Base-by-base conservation (phyloP, 2,329 filamentous ascomycete species). In the Magnaporthiopsis rhizophila region DNA sequence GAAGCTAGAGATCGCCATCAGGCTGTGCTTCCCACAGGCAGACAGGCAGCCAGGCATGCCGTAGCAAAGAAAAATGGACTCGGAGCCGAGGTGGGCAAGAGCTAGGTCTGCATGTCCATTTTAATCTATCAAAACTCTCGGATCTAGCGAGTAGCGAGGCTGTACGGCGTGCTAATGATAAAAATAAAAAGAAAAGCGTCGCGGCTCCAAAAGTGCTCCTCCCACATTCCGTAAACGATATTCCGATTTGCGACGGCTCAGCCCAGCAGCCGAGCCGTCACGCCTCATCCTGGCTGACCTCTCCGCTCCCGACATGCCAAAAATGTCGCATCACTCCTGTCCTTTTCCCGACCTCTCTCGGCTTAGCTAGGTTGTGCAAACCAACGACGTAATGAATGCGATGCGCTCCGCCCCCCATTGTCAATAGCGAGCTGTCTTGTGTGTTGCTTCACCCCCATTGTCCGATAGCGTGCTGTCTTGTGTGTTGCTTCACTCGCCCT, bases 401-500 rank as follows among this genome's bases (percentile, higher is more conserved):
- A 5, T 45, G 38, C 13, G 13, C 38, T 45, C 38, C 38, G 4
- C 38, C 32, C 34, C 8, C 34, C 34, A 2, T 12, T 8, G 26
- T 34, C 34, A 34, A 34, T 34, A 11, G 34, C 34, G 34, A 11
- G 1, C 11, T 15, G 9, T 15, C 11, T 45, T 18, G 5, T 15
- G 15, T 18, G 13, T 45, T 18, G 24, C 21, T 21, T 50, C 79
- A 87, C 74, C 34, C 8, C 34, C 34, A 2, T 12, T 8, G 26
- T 34, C 34, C 36, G 11, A 34, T 34, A 11, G 34, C 34, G 34
- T 11, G 1, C 11, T 15, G 9, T 15, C 11, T 45, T 18, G 5
- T 15, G 15, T 18, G 13, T 45, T 18, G 24, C 21, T 21, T 50
- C 79, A 87, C 74, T 88, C 84, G 64, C 86, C 86, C 34, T 79